These are phyloP conservation scores for Ilex asprella DNA, from an alignment of 257 asterid species.

Conservation along the genomic window DNA sequence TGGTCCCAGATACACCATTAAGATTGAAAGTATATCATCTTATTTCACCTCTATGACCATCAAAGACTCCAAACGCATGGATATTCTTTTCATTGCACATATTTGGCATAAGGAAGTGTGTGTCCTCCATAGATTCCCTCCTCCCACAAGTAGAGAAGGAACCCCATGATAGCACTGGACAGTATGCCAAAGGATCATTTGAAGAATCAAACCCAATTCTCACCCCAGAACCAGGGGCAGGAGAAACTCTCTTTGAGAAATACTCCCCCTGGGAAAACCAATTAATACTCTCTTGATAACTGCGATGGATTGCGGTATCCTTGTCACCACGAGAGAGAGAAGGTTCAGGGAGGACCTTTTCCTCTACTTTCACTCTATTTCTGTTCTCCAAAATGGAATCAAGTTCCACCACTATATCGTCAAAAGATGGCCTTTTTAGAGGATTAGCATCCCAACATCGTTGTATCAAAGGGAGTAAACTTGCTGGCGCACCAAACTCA, in stretches of 20 bases:
- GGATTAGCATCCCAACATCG: slow-evolving; percentile 86
- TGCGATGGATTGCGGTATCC: slow-evolving; percentile 23
- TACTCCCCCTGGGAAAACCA: slow-evolving; percentile 72
- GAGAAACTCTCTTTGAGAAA: slow-evolving; percentile 26
- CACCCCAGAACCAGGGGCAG: slow-evolving; percentile 26
- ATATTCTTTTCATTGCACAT: slow-evolving; percentile 42
- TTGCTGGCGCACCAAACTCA: slow-evolving; percentile 40
- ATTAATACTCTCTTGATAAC: slow-evolving; percentile 55
- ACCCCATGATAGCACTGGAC: slow-evolving; percentile 79
- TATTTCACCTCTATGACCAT: slow-evolving; percentile 93
- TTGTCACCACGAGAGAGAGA: slow-evolving; percentile 14
- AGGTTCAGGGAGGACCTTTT: slow-evolving; percentile 15
- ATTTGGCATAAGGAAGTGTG: slow-evolving; percentile 62
- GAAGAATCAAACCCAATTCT: slow-evolving; percentile 37
- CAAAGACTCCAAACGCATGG: slow-evolving; percentile 80
- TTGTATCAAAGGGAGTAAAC: slow-evolving; percentile 53
- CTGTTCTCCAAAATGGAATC: slow-evolving; percentile 33
- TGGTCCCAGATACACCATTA: slow-evolving; percentile 1
- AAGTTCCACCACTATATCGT: slow-evolving; percentile 61
- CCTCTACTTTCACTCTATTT: slow-evolving; percentile 16
- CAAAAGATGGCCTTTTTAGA: slow-evolving; percentile 56
- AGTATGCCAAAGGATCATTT: slow-evolving; percentile 34
- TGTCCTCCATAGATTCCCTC: slow-evolving; percentile 95
- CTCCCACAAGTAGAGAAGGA: slow-evolving; percentile 90
- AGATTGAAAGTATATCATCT: slow-evolving; percentile 14